Evolutionary conservation across 768 basidiomycete genomes (phyloP).

Genomic region (Leccinum rimulosum): DNA sequence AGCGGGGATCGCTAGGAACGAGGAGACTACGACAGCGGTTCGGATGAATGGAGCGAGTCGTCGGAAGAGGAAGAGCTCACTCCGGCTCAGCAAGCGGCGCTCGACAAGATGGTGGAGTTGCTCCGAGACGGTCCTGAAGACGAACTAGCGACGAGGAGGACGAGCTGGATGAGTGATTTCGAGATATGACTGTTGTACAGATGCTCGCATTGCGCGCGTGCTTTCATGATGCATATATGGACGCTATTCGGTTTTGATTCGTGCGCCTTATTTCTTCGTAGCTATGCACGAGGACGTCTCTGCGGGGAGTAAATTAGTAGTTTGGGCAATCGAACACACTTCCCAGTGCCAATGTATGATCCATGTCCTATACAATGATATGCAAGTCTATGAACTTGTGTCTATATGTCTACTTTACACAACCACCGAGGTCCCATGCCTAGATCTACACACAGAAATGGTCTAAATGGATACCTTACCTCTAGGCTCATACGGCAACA

Average conservation of each 20-base stretch:
- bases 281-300: too few relatives aligned
- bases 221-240: too few relatives aligned
- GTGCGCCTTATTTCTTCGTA: too few relatives aligned
- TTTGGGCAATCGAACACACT: too few relatives aligned
- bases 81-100: slow-evolving; percentile 52
- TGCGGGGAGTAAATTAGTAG: too few relatives aligned
- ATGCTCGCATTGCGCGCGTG: background rate
- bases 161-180: slow-evolving; percentile 45
- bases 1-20: slow-evolving; percentile 26
- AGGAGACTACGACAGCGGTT: slow-evolving; percentile 29
- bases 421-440: background rate
- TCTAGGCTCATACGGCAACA: slow-evolving; percentile 68
- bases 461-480: slow-evolving; percentile 31
- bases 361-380: background rate
- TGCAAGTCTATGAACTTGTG: background rate
- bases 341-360: background rate
- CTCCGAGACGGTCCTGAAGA: slow-evolving; percentile 52
- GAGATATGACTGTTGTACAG: background rate
- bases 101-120: slow-evolving; percentile 66
- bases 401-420: background rate
- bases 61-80: slow-evolving; percentile 48
- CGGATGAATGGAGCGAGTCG: slow-evolving; percentile 31
- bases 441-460: background rate
- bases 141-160: slow-evolving; percentile 40
- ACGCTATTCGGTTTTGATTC: too few relatives aligned